These are phyloP conservation scores for Cercospora sesami DNA, from an alignment of 2,329 filamentous ascomycete genomes.

Conservation along the genomic window DNA sequence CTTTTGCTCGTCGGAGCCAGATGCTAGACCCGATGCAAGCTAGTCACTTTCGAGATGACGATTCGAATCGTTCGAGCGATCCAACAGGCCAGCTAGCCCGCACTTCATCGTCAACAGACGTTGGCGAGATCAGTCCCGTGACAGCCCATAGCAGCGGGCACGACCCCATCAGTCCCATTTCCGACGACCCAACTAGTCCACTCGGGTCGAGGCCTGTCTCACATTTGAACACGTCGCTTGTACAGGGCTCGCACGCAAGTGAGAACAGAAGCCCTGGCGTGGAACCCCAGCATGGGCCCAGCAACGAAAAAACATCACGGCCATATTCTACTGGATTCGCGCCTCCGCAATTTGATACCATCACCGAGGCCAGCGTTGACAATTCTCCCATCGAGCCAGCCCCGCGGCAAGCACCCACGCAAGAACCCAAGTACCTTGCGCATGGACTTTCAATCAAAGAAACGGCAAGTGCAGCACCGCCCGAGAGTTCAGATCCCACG, in stretches of 20 bases:
- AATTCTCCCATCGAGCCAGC: constrained; percentile 20
- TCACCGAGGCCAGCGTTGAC: constrained; percentile 23
- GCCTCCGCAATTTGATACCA: constrained; percentile 24
- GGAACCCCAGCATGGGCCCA: constrained; percentile 1
- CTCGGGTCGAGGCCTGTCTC: constrained; percentile 24
- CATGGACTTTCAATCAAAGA: constrained; percentile 16
- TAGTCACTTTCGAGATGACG: constrained; percentile 31
- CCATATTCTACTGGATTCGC: constrained; percentile 22
- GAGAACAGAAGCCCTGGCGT: constrained; percentile 9
- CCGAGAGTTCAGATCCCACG: background rate
- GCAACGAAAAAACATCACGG: constrained; percentile 13
- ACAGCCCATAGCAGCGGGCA: constrained; percentile 23
- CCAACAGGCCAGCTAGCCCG: constrained; percentile 25
- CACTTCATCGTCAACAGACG: constrained; percentile 25
- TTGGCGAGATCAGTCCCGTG: constrained; percentile 31
- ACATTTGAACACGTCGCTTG: constrained; percentile 18
- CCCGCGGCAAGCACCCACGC: background rate
- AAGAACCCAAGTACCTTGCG: constrained; percentile 15
- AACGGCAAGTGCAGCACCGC: background rate
- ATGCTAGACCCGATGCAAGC: constrained; percentile 35
- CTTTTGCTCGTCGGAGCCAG: constrained; percentile 40
- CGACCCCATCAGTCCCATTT: constrained; percentile 22
- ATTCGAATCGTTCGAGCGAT: constrained; percentile 32
- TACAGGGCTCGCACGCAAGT: constrained; percentile 12
- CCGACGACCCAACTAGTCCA: constrained; percentile 18